A percentile compares a stretch with the other conserved stretches of the same genome.
Conservation (phyloP, 177 flowering plant species). For the Vitis hybrid region DNA sequence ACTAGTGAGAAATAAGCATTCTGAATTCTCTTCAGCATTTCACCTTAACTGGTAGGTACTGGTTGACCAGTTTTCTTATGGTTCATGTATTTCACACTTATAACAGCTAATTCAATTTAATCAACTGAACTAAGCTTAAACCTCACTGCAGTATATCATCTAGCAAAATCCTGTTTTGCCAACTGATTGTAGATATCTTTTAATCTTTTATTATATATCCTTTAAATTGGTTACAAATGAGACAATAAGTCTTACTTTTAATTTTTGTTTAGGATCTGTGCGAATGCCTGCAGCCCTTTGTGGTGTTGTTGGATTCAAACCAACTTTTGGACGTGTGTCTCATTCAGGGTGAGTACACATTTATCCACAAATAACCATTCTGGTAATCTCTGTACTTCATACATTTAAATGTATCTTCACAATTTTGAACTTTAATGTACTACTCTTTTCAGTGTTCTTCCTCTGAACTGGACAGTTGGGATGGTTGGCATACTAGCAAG, state of each 20-base stretch:
- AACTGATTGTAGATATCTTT: neutral
- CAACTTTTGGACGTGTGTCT: slow-evolving; percentile 80
- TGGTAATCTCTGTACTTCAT: neutral
- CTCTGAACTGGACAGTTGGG: slow-evolving; percentile 92
- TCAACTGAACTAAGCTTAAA: too few relatives aligned
- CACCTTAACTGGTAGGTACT: too few relatives aligned
- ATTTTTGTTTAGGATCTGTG: slow-evolving; percentile 68
- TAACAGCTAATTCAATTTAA: too few relatives aligned
- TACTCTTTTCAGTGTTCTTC: slow-evolving; percentile 66
- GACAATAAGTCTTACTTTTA: slow-evolving; percentile 2
- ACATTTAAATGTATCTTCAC: neutral
- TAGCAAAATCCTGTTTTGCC: neutral
- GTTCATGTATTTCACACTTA: too few relatives aligned
- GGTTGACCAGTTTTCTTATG: too few relatives aligned
- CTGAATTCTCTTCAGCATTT: too few relatives aligned
- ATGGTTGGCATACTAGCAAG: slow-evolving; percentile 90
- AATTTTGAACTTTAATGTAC: slow-evolving; percentile 2
- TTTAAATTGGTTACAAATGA: too few relatives aligned
- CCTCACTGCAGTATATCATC: too few relatives aligned
- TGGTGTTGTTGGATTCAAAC: slow-evolving; percentile 91
- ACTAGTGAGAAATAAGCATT: too few relatives aligned
- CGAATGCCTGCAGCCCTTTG: slow-evolving; percentile 96
- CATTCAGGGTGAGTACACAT: slow-evolving; percentile 65
- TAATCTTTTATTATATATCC: neutral
- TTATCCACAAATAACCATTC: neutral